Conservation (phyloP, 2,329 filamentous ascomycete species). For the Alternaria brassicicola region DNA sequence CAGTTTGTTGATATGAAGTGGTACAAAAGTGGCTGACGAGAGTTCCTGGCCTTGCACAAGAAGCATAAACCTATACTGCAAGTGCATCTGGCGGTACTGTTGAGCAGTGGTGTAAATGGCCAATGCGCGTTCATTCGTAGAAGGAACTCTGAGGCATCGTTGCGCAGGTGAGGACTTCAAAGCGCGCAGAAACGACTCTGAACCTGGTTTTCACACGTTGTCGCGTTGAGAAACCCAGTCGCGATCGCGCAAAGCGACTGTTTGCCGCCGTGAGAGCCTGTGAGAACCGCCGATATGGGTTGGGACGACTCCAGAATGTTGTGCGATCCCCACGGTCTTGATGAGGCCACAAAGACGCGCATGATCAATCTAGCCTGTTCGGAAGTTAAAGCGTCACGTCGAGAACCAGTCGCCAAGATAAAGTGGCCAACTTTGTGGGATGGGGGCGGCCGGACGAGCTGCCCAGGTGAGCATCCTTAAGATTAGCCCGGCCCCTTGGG, state of each 20-base stretch:
- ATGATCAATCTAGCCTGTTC: conserved; percentile 1
- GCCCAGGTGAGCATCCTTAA: neutral
- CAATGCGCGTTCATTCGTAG: conserved; percentile 7
- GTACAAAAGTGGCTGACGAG: neutral
- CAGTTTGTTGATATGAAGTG: neutral
- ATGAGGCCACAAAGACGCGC: conserved; percentile 1
- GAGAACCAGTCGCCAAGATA: conserved; percentile 3
- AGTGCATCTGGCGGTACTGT: conserved; percentile 1
- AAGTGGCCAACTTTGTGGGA: neutral
- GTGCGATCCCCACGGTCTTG: conserved; percentile 1
- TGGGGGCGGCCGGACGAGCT: neutral
- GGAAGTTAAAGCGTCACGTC: neutral
- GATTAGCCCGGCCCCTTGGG: neutral
- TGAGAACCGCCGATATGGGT: conserved; percentile 3
- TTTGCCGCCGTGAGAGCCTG: conserved; percentile 1
- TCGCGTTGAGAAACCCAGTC: neutral
- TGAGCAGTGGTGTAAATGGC: neutral
- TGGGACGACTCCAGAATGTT: conserved; percentile 5
- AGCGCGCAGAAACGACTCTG: conserved; percentile 4
- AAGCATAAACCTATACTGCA: neutral
- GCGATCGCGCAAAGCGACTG: conserved; percentile 8
- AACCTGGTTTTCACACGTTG: neutral
- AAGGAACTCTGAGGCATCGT: conserved; percentile 10
- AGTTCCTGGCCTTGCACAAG: neutral
- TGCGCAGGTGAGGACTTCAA: conserved; percentile 1